These are phyloP conservation scores for Komagataella populi DNA, from an alignment of 805 yeast genomes.

Conservation along the genomic window DNA sequence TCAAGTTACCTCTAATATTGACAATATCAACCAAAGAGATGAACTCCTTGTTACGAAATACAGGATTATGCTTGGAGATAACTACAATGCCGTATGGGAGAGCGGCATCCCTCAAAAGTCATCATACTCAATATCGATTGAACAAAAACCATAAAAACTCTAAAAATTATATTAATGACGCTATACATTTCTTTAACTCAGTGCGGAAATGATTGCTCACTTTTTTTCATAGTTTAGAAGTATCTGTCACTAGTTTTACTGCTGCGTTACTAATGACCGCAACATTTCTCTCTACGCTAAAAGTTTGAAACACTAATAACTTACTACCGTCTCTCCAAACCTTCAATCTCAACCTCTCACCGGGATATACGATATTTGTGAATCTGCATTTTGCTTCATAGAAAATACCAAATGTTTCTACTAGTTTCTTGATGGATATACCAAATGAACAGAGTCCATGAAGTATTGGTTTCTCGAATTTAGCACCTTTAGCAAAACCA, in stretches of 20 bases:
- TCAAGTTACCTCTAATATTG: constrained; percentile 23
- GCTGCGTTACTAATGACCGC: constrained; percentile 85
- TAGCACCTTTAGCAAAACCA: constrained; percentile 73
- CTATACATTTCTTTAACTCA: no score
- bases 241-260: constrained; percentile 32
- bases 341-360: constrained; percentile 66
- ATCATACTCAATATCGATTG: background rate
- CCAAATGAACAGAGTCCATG: constrained; percentile 92
- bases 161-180: background rate
- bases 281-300: constrained; percentile 63
- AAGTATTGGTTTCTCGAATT: constrained; percentile 74
- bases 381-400: constrained; percentile 83
- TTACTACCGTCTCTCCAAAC: constrained; percentile 76
- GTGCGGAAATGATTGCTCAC: background rate
- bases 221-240: constrained; percentile 11
- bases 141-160: background rate
- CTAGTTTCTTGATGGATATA: constrained; percentile 58
- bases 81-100: constrained; percentile 55
- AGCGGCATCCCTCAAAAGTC: constrained; percentile 16
- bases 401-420: constrained; percentile 71
- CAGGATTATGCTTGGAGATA: constrained; percentile 31
- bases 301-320: constrained; percentile 64
- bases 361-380: constrained; percentile 87
- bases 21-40: constrained; percentile 26
- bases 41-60: constrained; percentile 26